Conservation (phyloP, 129 eudicot species). For the Lactuca saligna region DNA sequence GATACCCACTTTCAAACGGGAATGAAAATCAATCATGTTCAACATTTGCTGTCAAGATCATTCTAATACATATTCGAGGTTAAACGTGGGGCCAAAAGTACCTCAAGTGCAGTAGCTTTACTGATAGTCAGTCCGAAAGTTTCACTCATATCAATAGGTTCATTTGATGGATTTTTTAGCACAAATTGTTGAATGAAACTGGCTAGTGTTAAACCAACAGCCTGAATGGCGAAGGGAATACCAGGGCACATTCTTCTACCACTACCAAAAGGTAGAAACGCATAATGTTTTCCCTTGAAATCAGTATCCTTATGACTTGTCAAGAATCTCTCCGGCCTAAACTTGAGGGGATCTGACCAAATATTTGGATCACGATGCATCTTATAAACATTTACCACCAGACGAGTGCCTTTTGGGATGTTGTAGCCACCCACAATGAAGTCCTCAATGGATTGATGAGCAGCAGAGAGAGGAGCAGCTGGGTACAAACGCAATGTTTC, state of each 20-base stretch:
- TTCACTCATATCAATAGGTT: constrained; percentile 15
- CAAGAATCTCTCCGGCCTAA: neutral
- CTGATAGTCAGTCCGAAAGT: neutral
- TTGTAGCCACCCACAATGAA: constrained; percentile 30
- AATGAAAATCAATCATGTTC: no score
- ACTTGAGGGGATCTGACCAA: constrained; percentile 16
- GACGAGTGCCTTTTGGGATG: neutral
- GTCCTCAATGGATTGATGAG: constrained; percentile 18
- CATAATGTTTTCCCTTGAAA: constrained; percentile 11
- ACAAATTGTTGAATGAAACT: neutral
- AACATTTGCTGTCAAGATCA: no score
- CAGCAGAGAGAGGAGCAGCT: neutral
- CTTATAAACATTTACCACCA: constrained; percentile 24
- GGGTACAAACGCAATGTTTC: constrained; percentile 29
- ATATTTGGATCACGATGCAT: constrained; percentile 11
- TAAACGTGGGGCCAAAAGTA: constrained; percentile 1
- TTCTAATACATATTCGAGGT: neutral
- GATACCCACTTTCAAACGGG: no score
- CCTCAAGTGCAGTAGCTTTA: constrained; percentile 20
- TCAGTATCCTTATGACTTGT: neutral
- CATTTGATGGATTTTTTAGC: neutral
- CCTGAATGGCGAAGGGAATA: neutral
- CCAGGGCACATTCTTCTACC: no score
- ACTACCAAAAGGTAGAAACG: neutral
- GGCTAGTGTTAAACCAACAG: neutral